Conservation (phyloP, 768 basidiomycete species). For the Tulasnella sp. region DNA sequence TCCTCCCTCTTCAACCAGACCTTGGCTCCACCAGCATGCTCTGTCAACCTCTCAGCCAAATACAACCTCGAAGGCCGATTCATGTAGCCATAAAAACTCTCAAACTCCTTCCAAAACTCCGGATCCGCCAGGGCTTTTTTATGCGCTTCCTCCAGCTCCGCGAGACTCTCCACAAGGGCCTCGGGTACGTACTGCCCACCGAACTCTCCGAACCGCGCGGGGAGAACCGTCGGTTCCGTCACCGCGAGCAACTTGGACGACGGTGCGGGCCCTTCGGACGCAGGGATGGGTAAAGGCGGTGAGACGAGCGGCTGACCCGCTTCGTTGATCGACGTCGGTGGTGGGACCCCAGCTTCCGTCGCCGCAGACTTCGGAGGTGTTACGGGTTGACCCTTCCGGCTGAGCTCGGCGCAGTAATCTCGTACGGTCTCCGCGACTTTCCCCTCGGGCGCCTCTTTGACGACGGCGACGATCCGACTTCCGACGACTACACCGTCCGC, state of each 20-base stretch:
- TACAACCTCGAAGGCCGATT: conserved; percentile 90
- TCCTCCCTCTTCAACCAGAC: conserved; percentile 99
- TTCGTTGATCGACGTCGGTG: conserved; percentile 17
- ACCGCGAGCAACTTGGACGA: conserved; percentile 20
- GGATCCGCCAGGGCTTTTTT: conserved; percentile 79
- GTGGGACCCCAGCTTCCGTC: conserved; percentile 16
- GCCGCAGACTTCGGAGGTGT: conserved; percentile 16
- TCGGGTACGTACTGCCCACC: conserved; percentile 98
- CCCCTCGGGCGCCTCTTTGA: conserved; percentile 43
- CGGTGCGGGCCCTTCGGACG: conserved; percentile 23
- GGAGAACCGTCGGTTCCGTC: conserved; percentile 40
- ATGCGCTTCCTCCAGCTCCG: conserved; percentile 83
- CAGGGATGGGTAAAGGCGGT: conserved; percentile 25
- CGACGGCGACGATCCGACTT: conserved; percentile 68
- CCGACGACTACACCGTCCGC: conserved; percentile 95
- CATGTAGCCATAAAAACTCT: conserved; percentile 82
- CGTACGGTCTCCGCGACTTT: conserved; percentile 43
- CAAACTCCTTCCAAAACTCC: conserved; percentile 85
- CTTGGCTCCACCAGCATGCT: conserved; percentile 81
- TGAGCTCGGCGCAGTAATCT: conserved; percentile 64
- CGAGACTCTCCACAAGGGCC: conserved; percentile 82
- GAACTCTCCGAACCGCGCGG: conserved; percentile 84
- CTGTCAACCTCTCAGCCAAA: conserved; percentile 80
- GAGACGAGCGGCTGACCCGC: conserved; percentile 5
- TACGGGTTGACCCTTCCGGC: conserved; percentile 15